Base-by-base conservation (phyloP, 768 basidiomycete genomes). In the Pulveroboletus sp. region DNA sequence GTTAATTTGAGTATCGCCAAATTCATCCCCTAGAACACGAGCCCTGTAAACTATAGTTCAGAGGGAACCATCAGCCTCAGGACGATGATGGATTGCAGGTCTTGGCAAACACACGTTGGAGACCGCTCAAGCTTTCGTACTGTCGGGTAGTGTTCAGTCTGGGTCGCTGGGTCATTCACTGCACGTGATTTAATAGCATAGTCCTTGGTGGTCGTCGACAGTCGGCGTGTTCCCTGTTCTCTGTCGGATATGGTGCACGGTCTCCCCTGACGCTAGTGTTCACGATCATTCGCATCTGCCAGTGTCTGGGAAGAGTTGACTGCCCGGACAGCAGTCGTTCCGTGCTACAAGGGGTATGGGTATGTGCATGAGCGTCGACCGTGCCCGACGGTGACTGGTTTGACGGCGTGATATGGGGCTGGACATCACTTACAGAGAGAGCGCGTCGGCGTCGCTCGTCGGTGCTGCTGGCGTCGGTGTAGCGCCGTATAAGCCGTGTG, bases 61-160 rank as follows among this genome's bases (percentile, higher is more conserved):
- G 6, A 10, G 6, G 11, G 12, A 32, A 37, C 36, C 8, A n/a
- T 8, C n/a, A 15, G 3, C 8, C 36, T 17, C 2, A 37, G n/a
- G 5, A n/a, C 35, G 1, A 12, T n/a, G 32, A 14, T 14, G 32
- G 5, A n/a, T 1, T 15, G 14, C n/a, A 36, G 15, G 35, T 36
- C 35, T 15, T n/a, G 35, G 8, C n/a, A 4, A 35, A 15, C 3
- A 12, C 12, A 11, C 14, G 6, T 33, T 33, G 6, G 12, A 1
- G 33, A 3, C 6, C 11, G 47, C 32, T 40, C 41, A 10, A 38
- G 37, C 33, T 18, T 18, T 8, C 42, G 54, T 53, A 14, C 57
- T 61, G 60, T 45, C 35, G 53, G 43, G n/a, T 49, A 44, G 57
- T 51, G 37, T 40, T 15, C 38, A 24, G 21, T 47, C 35, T 15